These are phyloP conservation scores for Nephelium lappaceum DNA, from an alignment of 345 rosid genomes.

Conservation along the genomic window DNA sequence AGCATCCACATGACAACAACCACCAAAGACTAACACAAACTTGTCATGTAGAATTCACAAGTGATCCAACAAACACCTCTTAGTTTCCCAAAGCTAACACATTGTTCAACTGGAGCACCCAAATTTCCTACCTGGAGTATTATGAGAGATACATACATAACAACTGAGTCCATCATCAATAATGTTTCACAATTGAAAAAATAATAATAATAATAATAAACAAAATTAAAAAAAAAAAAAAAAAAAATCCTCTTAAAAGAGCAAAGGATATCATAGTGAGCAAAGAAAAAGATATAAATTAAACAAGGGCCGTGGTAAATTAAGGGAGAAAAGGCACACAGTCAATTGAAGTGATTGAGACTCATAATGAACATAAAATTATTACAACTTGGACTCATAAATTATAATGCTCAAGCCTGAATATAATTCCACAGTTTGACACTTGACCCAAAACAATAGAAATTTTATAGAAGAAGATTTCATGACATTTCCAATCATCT, in stretches of 20 bases:
- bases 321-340: slow-evolving; percentile 19
- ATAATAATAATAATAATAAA: too few species aligned
- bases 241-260: background rate
- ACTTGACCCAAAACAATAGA: background rate
- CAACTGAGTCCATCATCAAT: background rate
- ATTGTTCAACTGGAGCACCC: slow-evolving; percentile 80
- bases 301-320: slow-evolving; percentile 2
- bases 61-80: slow-evolving; percentile 34
- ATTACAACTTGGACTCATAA: background rate
- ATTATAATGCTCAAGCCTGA: background rate
- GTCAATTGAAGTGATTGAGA: slow-evolving; percentile 2
- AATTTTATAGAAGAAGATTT: slow-evolving; percentile 23
- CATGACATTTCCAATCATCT: slow-evolving; percentile 99
- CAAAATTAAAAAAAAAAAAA: too few species aligned
- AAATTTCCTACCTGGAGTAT: slow-evolving; percentile 79
- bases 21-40: slow-evolving; percentile 36
- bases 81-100: slow-evolving; percentile 32
- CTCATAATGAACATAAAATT: background rate
- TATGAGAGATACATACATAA: background rate
- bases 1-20: slow-evolving; percentile 18
- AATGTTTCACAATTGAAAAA: background rate
- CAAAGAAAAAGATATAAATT: background rate
- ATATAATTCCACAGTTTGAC: background rate
- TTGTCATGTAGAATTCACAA: slow-evolving; percentile 25
- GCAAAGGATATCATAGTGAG: too few species aligned